These are phyloP conservation scores for Lepidium campestre DNA, from an alignment of 441 rosid genomes.

Conservation along the genomic window DNA sequence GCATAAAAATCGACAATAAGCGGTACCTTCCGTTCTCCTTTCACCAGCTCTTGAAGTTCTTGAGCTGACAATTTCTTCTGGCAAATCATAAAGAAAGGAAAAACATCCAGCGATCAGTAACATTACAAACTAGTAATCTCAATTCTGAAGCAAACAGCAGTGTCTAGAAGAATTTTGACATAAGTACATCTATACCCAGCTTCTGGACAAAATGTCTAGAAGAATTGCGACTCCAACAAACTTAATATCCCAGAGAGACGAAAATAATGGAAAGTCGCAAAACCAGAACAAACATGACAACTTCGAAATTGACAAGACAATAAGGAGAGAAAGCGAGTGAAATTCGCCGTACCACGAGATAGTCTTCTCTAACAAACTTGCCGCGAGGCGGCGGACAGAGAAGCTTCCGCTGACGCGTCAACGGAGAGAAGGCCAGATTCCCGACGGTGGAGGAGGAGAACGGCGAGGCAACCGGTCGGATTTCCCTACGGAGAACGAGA, in stretches of 20 bases:
- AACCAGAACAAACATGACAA: not conserved
- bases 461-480: slow-evolving; percentile 26
- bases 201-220: not conserved
- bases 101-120: not conserved
- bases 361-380: slow-evolving; percentile 71
- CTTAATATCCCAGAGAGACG: not conserved
- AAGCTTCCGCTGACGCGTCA: slow-evolving; percentile 50
- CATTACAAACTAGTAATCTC: not conserved
- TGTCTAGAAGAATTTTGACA: not conserved
- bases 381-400: slow-evolving; percentile 67
- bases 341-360: slow-evolving; percentile 61
- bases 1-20: slow-evolving; percentile 86
- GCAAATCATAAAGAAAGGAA: slow-evolving; percentile 10
- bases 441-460: slow-evolving; percentile 26
- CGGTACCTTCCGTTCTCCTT: slow-evolving; percentile 73
- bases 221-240: not conserved
- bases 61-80: slow-evolving; percentile 71
- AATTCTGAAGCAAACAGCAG: not conserved
- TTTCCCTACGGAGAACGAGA: slow-evolving; percentile 20
- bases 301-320: not conserved
- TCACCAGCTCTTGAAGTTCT: slow-evolving; percentile 77
- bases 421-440: slow-evolving; percentile 33
- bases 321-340: not conserved
- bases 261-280: not conserved
- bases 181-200: not conserved